These are phyloP conservation scores for Pyronema domesticum DNA, from an alignment of 495 filamentous ascomycete species.

Conservation along the genomic window DNA sequence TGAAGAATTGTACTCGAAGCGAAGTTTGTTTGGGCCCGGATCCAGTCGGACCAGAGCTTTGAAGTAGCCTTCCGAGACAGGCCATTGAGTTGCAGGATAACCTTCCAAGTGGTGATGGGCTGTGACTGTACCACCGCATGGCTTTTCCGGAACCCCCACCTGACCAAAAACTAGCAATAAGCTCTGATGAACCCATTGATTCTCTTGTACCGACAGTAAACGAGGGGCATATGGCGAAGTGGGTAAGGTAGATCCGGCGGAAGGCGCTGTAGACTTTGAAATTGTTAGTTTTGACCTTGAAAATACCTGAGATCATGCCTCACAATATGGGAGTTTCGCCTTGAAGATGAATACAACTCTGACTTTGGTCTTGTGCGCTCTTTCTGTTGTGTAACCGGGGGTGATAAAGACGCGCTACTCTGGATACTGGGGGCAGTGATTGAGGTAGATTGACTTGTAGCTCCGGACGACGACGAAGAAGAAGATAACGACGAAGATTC, in stretches of 20 bases:
- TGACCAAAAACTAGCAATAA: slow-evolving; percentile 19
- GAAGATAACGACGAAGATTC: slow-evolving; percentile 15
- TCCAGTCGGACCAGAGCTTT: slow-evolving; percentile 55
- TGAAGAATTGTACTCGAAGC: slow-evolving; percentile 49
- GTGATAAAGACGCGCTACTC: slow-evolving; percentile 4
- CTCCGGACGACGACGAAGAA: slow-evolving; percentile 9
- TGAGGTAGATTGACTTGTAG: background rate
- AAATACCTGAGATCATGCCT: background rate
- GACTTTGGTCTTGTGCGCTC: slow-evolving; percentile 15
- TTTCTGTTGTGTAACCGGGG: slow-evolving; percentile 7
- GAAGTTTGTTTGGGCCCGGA: slow-evolving; percentile 52
- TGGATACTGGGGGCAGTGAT: background rate
- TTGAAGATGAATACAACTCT: slow-evolving; percentile 5
- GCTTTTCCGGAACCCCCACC: slow-evolving; percentile 25
- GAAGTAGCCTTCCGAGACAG: slow-evolving; percentile 55
- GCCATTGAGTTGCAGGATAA: slow-evolving; percentile 46
- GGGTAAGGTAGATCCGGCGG: slow-evolving; percentile 9
- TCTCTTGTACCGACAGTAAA: slow-evolving; percentile 17
- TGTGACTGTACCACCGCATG: slow-evolving; percentile 61
- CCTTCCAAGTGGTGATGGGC: slow-evolving; percentile 67
- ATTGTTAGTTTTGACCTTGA: background rate
- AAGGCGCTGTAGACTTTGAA: background rate
- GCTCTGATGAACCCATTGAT: slow-evolving; percentile 22
- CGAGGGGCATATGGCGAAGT: slow-evolving; percentile 20
- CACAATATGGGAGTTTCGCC: background rate